These are phyloP conservation scores for Fomitopsis betulina DNA, from an alignment of 1,284 basidiomycete species.

Conservation along the genomic window DNA sequence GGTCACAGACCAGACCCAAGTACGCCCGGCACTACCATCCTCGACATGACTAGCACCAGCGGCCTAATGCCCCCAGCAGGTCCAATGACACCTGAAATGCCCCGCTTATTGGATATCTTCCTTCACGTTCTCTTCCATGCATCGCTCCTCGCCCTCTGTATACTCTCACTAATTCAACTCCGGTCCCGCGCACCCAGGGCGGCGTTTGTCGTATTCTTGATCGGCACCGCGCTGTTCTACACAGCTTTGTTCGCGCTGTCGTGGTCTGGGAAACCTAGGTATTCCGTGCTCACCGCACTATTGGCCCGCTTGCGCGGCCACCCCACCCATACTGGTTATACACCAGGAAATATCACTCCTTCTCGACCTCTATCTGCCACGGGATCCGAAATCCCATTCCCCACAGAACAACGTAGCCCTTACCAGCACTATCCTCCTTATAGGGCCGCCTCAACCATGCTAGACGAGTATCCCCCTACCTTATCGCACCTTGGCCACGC, in stretches of 20 bases:
- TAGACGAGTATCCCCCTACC: constrained; percentile 37
- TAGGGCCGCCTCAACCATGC: constrained; percentile 35
- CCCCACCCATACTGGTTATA: constrained; percentile 15
- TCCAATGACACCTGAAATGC: constrained; percentile 31
- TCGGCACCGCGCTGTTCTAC: constrained; percentile 59
- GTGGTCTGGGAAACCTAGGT: constrained; percentile 50
- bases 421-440: constrained; percentile 61
- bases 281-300: constrained; percentile 53
- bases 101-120: constrained; percentile 35
- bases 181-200: constrained; percentile 50
- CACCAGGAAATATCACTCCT: constrained; percentile 24
- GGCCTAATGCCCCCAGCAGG: constrained; percentile 29
- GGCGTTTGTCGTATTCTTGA: constrained; percentile 61
- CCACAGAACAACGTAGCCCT: constrained; percentile 42
- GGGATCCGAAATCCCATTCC: constrained; percentile 43
- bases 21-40: constrained; percentile 46
- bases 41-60: constrained; percentile 38
- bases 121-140: constrained; percentile 53
- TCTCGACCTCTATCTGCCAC: constrained; percentile 34
- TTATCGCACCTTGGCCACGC: constrained; percentile 22
- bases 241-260: constrained; percentile 44
- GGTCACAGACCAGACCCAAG: constrained; percentile 36
- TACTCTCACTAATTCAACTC: constrained; percentile 52
- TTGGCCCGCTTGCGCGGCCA: constrained; percentile 41
- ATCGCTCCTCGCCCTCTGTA: constrained; percentile 52